Evolutionary conservation across 345 rosid species (phyloP), one percentile per base, ranked within the genome.

Genomic region (Syzygium aromaticum): DNA sequence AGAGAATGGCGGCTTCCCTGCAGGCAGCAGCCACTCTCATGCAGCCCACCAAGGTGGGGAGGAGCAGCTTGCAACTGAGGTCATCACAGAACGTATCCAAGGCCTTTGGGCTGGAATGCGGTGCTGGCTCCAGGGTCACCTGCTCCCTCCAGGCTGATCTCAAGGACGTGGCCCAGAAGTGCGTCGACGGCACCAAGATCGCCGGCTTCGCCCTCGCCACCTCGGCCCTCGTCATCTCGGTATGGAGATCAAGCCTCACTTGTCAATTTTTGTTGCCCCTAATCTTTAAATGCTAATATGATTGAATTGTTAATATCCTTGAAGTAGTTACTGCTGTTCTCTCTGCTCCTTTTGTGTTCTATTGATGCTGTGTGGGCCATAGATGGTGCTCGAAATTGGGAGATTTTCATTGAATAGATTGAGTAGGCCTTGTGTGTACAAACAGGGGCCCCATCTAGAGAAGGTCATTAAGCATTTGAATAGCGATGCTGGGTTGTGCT

Each of bases 221-320:
- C 52, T 97, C 98, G 22, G 99, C 99, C 63, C 97, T 97, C 73
- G 96, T 97, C n/a, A 98, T 88, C 91, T 96, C 99, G 92, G 98
- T 97, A 92, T 82, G 49, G 87, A 38, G 33, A n/a, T 51, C 85
- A 28, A 14, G 85, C 57, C 53, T 33, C 80, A 25, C 14, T 73
- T 33, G 3, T 19, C 49, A 33, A 21, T 33, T 33, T 33, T 22
- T 19, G 80, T 73, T 73, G 80, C 25, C 43, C 78, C 80, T 33
- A 5, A 0, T 1, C 46, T 73, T 33, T 33, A 73, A 46, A 17
- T 46, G 80, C 80, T 38, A 73, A 73, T 21, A 67, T 9, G 46
- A 49, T 73, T 19, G 49, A 73, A 9, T 33, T n/a, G 28, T 61
- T 13, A 61, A 14, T 6, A 30, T n/a, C 73, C 38, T n/a, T n/a